phyloP scores from a whole-genome alignment of 176 grass and related monocot genomes.

The Oryza officinalis region DNA sequence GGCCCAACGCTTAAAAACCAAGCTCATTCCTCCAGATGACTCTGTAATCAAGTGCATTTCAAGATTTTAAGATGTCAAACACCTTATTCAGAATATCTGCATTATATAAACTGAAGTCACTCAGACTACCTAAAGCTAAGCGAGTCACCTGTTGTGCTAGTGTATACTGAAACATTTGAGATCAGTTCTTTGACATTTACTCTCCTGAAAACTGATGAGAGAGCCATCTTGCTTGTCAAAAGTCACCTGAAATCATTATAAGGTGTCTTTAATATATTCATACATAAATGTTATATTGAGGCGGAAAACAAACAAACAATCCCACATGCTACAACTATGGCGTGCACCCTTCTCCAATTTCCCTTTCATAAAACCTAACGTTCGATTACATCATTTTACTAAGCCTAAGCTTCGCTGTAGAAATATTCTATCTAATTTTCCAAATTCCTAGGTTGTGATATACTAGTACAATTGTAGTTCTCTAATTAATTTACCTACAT shows the following conservation, averaged over 20 bases:
- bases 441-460: not conserved
- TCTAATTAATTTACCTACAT: not conserved
- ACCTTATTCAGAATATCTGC: not conserved
- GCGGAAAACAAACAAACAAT: not conserved
- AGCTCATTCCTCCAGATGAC: constrained; percentile 59
- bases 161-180: constrained; percentile 55
- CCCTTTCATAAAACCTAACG: not conserved
- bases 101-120: not conserved
- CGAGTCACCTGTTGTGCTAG: constrained; percentile 48
- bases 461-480: not conserved
- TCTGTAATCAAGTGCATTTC: constrained; percentile 44
- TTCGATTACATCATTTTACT: not conserved
- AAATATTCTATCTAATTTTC: not conserved
- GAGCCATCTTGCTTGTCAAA: constrained; percentile 16
- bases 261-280: not conserved
- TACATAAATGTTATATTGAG: not conserved
- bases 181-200: constrained; percentile 64
- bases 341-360: not conserved
- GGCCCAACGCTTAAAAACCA: constrained; percentile 83
- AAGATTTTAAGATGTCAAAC: not conserved
- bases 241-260: not conserved
- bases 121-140: not conserved
- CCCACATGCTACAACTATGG: not conserved
- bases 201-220: constrained; percentile 58
- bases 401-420: not conserved